Evolutionary conservation across 75 land plant species (phyloP), one percentile per base, ranked within the genome.

Genomic region (Selaginella tamariscina): DNA sequence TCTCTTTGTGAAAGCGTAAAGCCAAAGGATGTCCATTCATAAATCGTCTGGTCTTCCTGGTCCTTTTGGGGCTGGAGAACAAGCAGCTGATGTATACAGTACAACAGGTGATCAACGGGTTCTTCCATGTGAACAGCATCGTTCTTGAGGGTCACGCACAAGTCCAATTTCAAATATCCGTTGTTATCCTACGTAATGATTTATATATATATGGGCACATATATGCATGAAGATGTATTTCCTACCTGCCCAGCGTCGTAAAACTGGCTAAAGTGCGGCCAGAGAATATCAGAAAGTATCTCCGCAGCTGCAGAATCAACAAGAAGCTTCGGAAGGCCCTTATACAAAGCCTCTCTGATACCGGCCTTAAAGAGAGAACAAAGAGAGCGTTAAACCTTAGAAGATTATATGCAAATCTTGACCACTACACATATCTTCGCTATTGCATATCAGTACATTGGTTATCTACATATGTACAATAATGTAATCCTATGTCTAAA

Each of bases 1-100:
- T 78, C 81, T 1, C 86, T 94, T 71, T 88, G 95, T 29, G 97
- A 82, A 75, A 88, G 82, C 15, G 86, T 81, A 60, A 91, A 91
- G 8, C 82, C 89, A 74, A 83, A 82, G 67, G 75, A 78, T 31
- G 85, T 26, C 86, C 68, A 67, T 32, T 83, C 63, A 67, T 57
- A 67, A 29, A 78, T 83, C 11, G 80, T 65, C 29, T 29, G 71
- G 2, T 32, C 66, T 56, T 65, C 75, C 5, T 64, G 63, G 15
- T 18, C 70, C 55, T 68, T 72, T 29, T 77, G 83, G 30, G 76
- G 80, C 75, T 88, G 96, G 55, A 87, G 85, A 31, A 81, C 56
- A 56, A 88, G 80, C 74, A 92, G 78, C 73, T 80, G 79, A 64
- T 80, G 82, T 21, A 88, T 60, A 59, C 87, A 86, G 5, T 68